Evolutionary conservation across 2,329 filamentous ascomycete genomes (phyloP), one percentile per base, ranked within the genome.

Genomic region (Aureobasidium mangrovei): DNA sequence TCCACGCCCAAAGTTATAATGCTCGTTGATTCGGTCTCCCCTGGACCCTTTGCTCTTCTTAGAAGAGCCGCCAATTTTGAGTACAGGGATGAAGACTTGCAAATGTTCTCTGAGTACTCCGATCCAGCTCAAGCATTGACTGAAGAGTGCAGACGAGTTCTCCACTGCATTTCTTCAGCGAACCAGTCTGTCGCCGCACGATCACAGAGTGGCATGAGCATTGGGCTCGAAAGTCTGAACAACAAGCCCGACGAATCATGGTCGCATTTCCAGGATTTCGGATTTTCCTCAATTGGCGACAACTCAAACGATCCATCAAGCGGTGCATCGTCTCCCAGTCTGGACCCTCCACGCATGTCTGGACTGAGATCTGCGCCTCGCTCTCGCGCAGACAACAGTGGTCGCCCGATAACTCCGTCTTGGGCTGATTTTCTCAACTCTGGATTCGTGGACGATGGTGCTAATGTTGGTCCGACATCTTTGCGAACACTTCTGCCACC

Each of bases 391-490:
- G 78, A 78, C 41, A 81, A 85, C 56, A 70, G 86, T 43, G 89
- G 81, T 35, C 81, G 93, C 56, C 93, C 93, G 1, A 97, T 90
- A 0, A 98, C 93, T 0, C 93, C 93, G 1, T 97, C 93, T 0
- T 98, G 93, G 93, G 93, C 93, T 3, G 93, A 98, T 67, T 98
- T 98, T 68, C 77, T 98, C 56, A 95, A 90, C 1, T 89, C 90
- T 40, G 93, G 93, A 1, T 98, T 98, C 64, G 77, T 86, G 26
- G 90, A 96, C 60, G 79, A 84, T 57, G 79, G 77, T n/a, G 73
- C 79, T n/a, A 77, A 77, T 59, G 65, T 64, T 35, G 53, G 59
- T 18, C 57, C 62, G 2, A 75, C 78, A 29, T 77, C 79, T 8
- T 74, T 82, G 1, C 86, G 86, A 48, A 72, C 94, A 45, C 74